Base-by-base conservation (phyloP, 768 basidiomycete species). In the Gloeophyllum trabeum region DNA sequence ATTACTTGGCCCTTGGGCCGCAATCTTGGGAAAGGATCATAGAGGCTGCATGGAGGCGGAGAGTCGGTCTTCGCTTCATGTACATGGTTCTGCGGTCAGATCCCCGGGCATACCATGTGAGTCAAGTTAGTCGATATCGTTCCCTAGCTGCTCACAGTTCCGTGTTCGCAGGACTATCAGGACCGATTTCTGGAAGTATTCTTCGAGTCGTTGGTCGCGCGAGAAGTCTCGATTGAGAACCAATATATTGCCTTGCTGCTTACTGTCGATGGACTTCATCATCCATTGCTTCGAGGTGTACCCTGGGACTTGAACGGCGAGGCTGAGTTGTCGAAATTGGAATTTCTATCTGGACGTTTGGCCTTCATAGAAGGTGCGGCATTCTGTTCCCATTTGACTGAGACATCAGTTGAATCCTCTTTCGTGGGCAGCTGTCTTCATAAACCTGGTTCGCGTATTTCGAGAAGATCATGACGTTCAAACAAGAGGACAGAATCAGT, bases 31-130 rank as follows among this genome's bases (percentile, higher is more conserved):
- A 69, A 44, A 61, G 71, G n/a, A 64, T 81, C 40, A 66, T 65
- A 35, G 65, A 79, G 30, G 56, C 67, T 4, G 55, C 63, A 14
- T 69, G 71, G 45, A 69, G 74, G 4, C 70, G 72, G 25, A 67
- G 79, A 40, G 69, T 86, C 30, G 73, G 79, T 7, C 53, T 88
- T 43, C 69, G 74, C 19, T 75, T 87, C 54, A 74, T 77, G 61
- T 65, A 67, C 35, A 68, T 60, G 35, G 55, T 78, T 14, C 63
- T 86, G 39, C 61, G 67, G 42, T 59, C 79, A 5, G 76, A 86
- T 50, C 76, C 81, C 0, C 64, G 61, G 44, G 66, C 74, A 22
- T 88, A 87, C 50, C 42, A 45, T 43, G 83, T 82, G 43, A 54
- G 72, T 60, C 30, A 7, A 37, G 7, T 23, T n/a, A n/a, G n/a